Evolutionary conservation across 768 basidiomycete genomes (phyloP), one percentile per base, ranked within the genome.

Genomic region (Dictyophora rubrovolvata): DNA sequence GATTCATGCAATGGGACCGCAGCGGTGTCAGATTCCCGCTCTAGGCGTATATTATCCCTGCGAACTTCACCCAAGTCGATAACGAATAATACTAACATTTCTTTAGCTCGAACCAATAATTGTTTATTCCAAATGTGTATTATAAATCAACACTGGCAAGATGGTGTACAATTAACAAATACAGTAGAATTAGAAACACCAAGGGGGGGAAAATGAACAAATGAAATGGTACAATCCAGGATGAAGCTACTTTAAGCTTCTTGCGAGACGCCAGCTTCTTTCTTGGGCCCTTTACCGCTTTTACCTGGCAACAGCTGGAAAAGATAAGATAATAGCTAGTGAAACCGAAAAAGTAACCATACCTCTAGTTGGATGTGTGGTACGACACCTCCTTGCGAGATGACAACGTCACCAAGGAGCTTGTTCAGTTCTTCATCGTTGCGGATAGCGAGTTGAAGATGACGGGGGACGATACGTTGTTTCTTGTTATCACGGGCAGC

Each of bases 401-500:
- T 89, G 69, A 85, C 81, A 60, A 85, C 83, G 63, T 79, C 72
- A 17, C 76, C 80, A 12, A 84, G 71, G 6, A 82, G 75, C 65
- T 78, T 81, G 70, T 80, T 78, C 65, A 84, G 68, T 78, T 86
- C 85, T 66, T 87, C 85, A 65, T 86, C 85, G 73, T 86, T 86
- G 54, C 85, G 79, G 69, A 87, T 86, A 59, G 85, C 85, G 57
- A 87, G 79, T 69, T 87, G 85, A 55, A 86, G 71, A 72, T 87
- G 85, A 69, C 85, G 81, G 59, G 90, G 90, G 18, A 86, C 83
- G 64, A 92, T 91, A 74, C 87, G 83, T 62, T 80, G 79, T 77
- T 87, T 89, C 75, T 87, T 86, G 76, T 88, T 84, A 68, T 89
- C 86, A 61, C 84, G 80, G 53, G 88, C 87, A 36, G 83, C 81